These are phyloP conservation scores for Diplotaxis tenuifolia DNA, from an alignment of 345 rosid species.

Conservation along the genomic window DNA sequence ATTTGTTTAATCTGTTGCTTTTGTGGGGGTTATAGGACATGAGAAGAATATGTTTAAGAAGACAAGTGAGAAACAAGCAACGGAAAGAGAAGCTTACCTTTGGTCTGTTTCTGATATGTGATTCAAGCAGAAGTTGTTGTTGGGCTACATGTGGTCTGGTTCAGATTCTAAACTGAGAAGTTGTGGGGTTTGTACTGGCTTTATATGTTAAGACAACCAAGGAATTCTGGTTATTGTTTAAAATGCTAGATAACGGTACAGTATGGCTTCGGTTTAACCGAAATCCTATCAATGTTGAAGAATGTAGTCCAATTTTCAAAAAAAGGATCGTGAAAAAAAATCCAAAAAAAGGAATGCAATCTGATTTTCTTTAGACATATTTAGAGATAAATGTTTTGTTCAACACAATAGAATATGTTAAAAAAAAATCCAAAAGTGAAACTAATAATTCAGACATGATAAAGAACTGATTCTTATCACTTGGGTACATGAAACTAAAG, in stretches of 20 bases:
- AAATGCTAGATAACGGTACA: neutral
- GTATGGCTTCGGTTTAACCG: neutral
- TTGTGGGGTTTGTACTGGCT: neutral
- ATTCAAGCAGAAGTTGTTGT: slow-evolving; percentile 21
- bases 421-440: no score
- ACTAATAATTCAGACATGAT: neutral
- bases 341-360: no score
- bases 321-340: neutral
- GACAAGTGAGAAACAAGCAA: slow-evolving; percentile 71
- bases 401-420: no score
- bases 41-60: slow-evolving; percentile 71
- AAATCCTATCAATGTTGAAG: neutral
- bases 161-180: neutral
- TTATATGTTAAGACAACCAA: neutral
- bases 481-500: neutral
- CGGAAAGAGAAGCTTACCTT: slow-evolving; percentile 84
- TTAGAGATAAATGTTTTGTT: no score
- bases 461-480: neutral
- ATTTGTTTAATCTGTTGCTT: neutral
- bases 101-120: slow-evolving; percentile 96
- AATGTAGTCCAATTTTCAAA: neutral
- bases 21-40: slow-evolving; percentile 46
- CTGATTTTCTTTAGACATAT: no score
- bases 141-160: slow-evolving; percentile 1
- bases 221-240: neutral